Percentiles rank a stretch among this genome's conserved stretches.
phyloP scores from a whole-genome alignment of 257 asterid species.

The Cruciata laevipes region DNA sequence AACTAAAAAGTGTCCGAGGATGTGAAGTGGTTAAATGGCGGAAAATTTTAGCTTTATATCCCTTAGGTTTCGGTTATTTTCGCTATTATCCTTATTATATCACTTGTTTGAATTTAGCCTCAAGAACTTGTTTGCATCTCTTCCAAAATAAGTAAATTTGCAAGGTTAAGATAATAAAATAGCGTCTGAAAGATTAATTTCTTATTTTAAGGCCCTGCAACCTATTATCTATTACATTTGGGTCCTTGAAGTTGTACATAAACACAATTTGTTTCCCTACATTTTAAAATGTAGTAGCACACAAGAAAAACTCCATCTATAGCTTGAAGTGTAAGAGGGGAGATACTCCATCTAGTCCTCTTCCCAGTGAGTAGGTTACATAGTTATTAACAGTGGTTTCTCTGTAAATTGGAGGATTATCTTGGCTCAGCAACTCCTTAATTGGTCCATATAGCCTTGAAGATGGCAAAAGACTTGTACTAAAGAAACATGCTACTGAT shows the following conservation, averaged over 20 bases:
- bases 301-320: not conserved
- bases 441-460: conserved; percentile 23
- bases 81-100: not conserved
- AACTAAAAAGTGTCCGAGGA: not conserved
- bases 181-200: too few relatives aligned
- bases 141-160: too few relatives aligned
- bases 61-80: not conserved
- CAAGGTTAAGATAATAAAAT: too few relatives aligned
- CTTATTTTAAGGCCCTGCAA: too few relatives aligned
- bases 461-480: conserved; percentile 16
- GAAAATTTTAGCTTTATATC: too few relatives aligned
- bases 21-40: not conserved
- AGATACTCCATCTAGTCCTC: conserved; percentile 21
- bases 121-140: too few relatives aligned
- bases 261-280: not conserved
- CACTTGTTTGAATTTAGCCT: too few relatives aligned
- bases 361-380: conserved; percentile 6
- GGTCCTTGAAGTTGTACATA: not conserved
- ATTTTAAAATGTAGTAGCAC: too few relatives aligned
- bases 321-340: conserved; percentile 21
- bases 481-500: conserved; percentile 26
- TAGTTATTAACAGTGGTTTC: conserved; percentile 19
- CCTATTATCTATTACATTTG: too few relatives aligned
- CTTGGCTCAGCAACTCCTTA: conserved; percentile 16
- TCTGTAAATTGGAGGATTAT: conserved; percentile 25